Conservation (phyloP, 495 filamentous ascomycete species). For the Tuber magnatum region DNA sequence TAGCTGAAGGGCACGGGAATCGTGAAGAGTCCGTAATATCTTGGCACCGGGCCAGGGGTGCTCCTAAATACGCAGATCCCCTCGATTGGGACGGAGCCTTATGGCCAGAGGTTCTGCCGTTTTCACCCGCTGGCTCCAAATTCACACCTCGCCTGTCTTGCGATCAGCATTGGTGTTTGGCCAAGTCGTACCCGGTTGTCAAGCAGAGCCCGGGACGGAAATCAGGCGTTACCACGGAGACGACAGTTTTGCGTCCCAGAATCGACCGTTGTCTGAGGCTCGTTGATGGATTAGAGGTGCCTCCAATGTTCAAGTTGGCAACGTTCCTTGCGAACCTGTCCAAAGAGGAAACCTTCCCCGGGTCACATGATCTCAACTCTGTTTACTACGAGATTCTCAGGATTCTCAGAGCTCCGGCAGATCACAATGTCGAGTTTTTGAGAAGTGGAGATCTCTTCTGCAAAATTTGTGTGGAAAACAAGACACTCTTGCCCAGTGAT, state of each 20-base stretch:
- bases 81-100: conserved; percentile 27
- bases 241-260: background rate
- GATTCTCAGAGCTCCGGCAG: background rate
- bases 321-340: background rate
- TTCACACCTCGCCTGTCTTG: conserved; percentile 9
- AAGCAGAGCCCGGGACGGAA: background rate
- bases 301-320: background rate
- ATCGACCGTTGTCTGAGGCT: background rate
- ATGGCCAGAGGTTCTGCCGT: conserved; percentile 30
- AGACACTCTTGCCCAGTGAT: background rate
- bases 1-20: conserved; percentile 22
- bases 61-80: conserved; percentile 5
- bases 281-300: background rate
- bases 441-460: background rate
- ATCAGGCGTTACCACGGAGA: background rate
- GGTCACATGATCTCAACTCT: background rate
- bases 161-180: background rate
- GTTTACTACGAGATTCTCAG: conserved; percentile 5
- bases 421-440: background rate
- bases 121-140: conserved; percentile 20
- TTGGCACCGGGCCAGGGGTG: conserved; percentile 5
- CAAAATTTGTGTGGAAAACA: background rate
- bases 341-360: background rate
- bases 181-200: background rate
- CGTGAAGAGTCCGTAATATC: conserved; percentile 21